Percentiles rank a stretch among this genome's conserved stretches.
Conservation (phyloP, 129 eudicot species). For the Flaveria ramosissima region DNA sequence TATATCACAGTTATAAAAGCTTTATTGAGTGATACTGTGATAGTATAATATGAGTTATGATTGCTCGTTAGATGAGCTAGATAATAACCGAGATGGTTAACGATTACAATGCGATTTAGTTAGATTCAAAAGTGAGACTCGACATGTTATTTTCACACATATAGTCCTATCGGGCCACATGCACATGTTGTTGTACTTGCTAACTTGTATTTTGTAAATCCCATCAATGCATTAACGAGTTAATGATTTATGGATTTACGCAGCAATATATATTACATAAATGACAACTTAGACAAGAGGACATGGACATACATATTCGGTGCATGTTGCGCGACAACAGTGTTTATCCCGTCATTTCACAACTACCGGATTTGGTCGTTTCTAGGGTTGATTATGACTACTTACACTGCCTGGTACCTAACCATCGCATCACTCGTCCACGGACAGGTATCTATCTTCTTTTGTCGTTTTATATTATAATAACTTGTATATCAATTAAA, state of each 20-base stretch:
- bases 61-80: background rate
- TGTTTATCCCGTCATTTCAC: conserved; percentile 94
- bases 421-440: conserved; percentile 86
- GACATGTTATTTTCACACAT: background rate
- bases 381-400: conserved; percentile 89
- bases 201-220: conserved; percentile 14
- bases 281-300: conserved; percentile 98
- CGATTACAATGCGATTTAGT: too few species aligned
- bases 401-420: conserved; percentile 98
- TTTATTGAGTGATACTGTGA: background rate
- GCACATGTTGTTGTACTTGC: conserved; percentile 3
- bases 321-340: conserved; percentile 99
- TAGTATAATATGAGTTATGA: background rate
- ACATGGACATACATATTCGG: conserved; percentile 99
- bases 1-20: background rate
- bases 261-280: conserved; percentile 97
- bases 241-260: conserved; percentile 12
- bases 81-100: too few species aligned
- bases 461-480: background rate
- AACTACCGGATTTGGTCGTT: conserved; percentile 97
- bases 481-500: background rate
- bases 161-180: conserved; percentile 12
- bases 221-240: background rate
- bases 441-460: conserved; percentile 66
- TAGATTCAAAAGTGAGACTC: background rate